Evolutionary conservation across 352 stramenopile species (phyloP).

Genomic region (Globisporangium recalcitrans): DNA sequence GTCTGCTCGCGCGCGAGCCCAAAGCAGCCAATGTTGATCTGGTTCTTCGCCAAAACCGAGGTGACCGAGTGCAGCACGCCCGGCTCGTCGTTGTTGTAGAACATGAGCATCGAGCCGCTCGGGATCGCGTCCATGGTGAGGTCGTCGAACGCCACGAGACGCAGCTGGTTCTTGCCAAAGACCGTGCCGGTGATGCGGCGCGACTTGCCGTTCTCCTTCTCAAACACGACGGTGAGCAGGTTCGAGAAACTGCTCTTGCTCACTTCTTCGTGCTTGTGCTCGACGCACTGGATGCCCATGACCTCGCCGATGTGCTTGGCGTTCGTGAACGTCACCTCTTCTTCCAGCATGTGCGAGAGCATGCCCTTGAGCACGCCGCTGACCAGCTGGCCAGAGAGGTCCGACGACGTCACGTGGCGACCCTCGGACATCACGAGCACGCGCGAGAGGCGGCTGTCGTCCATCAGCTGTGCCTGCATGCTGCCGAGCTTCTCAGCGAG

Average conservation of each 20-base stretch:
- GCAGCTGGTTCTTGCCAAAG: slow-evolving; percentile 83
- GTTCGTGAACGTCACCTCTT: slow-evolving; percentile 90
- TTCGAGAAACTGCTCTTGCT: slow-evolving; percentile 79
- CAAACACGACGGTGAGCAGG: slow-evolving; percentile 89
- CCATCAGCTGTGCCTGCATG: slow-evolving; percentile 83
- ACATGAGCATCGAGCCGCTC: slow-evolving; percentile 89
- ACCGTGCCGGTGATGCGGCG: slow-evolving; percentile 84
- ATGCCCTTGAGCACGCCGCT: slow-evolving; percentile 89
- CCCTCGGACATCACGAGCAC: slow-evolving; percentile 79
- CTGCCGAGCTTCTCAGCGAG: slow-evolving; percentile 90
- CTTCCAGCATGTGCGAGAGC: slow-evolving; percentile 87
- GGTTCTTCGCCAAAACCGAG: slow-evolving; percentile 85
- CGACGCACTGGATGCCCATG: slow-evolving; percentile 87
- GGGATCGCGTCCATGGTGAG: slow-evolving; percentile 83
- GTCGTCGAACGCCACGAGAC: slow-evolving; percentile 86
- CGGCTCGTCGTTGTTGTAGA: slow-evolving; percentile 93
- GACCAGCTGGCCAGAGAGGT: slow-evolving; percentile 81
- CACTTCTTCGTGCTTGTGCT: slow-evolving; percentile 86
- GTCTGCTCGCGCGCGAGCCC: slow-evolving; percentile 73
- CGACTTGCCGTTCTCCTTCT: slow-evolving; percentile 75
- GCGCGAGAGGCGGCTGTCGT: slow-evolving; percentile 57
- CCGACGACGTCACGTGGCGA: slow-evolving; percentile 69
- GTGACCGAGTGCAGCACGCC: slow-evolving; percentile 93
- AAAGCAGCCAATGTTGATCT: slow-evolving; percentile 95
- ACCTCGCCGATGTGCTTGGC: slow-evolving; percentile 79